These are phyloP conservation scores for Zygoascus flipseniorum DNA, from an alignment of 805 yeast species.

Conservation along the genomic window DNA sequence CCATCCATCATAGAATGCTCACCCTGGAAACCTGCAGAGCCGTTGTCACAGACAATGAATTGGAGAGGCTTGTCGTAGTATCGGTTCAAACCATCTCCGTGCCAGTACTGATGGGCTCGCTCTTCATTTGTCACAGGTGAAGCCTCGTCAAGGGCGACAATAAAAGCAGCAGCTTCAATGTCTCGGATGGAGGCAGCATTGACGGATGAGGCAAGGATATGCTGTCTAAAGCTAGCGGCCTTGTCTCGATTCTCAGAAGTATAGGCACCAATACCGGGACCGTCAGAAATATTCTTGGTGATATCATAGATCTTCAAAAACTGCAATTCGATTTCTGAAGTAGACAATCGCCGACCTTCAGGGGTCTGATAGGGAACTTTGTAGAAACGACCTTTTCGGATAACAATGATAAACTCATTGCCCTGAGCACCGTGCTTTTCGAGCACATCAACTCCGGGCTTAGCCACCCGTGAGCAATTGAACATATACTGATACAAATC, in stretches of 20 bases:
- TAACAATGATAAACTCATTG: constrained; percentile 64
- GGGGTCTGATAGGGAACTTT: constrained; percentile 41
- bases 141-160: constrained; percentile 68
- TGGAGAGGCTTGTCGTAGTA: constrained; percentile 89
- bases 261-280: constrained; percentile 63
- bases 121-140: constrained; percentile 72
- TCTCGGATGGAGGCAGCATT: constrained; percentile 55
- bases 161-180: constrained; percentile 71
- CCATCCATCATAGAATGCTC: constrained; percentile 99
- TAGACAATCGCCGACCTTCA: constrained; percentile 30
- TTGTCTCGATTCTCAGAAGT: constrained; percentile 81
- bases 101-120: constrained; percentile 82
- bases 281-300: constrained; percentile 34
- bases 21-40: constrained; percentile 85
- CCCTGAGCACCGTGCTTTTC: constrained; percentile 35
- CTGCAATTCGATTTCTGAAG: constrained; percentile 40
- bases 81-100: constrained; percentile 88
- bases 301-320: constrained; percentile 44
- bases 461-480: constrained; percentile 64
- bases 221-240: constrained; percentile 56
- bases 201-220: constrained; percentile 47
- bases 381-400: constrained; percentile 71
- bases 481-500: constrained; percentile 86
- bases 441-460: constrained; percentile 48
- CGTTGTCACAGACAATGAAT: constrained; percentile 72